A percentile compares a stretch with the other conserved stretches of the same genome.
Conservation (phyloP, 768 basidiomycete genomes). For the Boletus rubroflammeus region DNA sequence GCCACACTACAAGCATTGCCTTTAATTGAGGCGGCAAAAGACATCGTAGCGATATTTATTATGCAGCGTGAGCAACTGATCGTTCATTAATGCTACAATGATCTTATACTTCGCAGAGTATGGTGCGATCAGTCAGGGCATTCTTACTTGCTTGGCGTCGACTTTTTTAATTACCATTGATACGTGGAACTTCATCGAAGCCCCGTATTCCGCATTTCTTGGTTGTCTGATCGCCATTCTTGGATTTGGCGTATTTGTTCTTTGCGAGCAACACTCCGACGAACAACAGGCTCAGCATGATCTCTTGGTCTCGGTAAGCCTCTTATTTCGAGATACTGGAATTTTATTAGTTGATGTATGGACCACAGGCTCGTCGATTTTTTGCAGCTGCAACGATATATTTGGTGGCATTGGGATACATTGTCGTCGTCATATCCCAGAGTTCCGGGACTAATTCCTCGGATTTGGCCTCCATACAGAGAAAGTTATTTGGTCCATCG, state of each 20-base stretch:
- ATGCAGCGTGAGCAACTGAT: constrained; percentile 22
- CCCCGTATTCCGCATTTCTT: constrained; percentile 12
- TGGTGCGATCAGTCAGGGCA: constrained; percentile 27
- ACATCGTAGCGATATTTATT: constrained; percentile 17
- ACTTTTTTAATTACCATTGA: constrained; percentile 8
- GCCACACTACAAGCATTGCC: constrained; percentile 7
- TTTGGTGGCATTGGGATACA: constrained; percentile 9
- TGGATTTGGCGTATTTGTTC: constrained; percentile 5
- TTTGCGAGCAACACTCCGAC: neutral
- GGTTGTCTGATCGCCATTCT: constrained; percentile 17
- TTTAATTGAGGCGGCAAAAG: constrained; percentile 18
- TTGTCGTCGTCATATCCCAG: neutral
- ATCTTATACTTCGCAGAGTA: constrained; percentile 24
- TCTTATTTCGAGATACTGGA: neutral
- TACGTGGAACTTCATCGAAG: constrained; percentile 5
- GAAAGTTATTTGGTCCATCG: neutral
- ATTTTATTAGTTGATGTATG: neutral
- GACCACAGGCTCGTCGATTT: constrained; percentile 4
- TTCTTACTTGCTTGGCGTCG: constrained; percentile 9
- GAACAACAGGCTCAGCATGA: constrained; percentile 4
- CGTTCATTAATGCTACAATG: neutral
- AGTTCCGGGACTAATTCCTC: neutral
- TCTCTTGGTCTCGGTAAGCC: constrained; percentile 11
- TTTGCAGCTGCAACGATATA: neutral
- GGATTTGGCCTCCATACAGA: neutral